phyloP scores from a whole-genome alignment of 2,329 filamentous ascomycete genomes.

The Hymenoscyphus occultus region DNA sequence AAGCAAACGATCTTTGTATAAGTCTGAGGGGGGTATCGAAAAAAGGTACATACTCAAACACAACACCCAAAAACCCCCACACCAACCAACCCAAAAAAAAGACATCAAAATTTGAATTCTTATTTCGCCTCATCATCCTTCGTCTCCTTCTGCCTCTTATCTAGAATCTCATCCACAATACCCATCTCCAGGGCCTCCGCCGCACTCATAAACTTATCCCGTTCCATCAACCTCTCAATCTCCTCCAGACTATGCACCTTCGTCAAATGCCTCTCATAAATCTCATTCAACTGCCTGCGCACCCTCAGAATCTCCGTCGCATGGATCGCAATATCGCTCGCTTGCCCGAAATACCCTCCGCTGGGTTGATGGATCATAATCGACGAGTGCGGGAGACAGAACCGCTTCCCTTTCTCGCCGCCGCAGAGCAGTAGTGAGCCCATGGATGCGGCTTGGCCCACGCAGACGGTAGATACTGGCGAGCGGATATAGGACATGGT shows the following conservation, averaged over 20 bases:
- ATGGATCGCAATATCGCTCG: conserved; percentile 89
- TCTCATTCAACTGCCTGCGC: conserved; percentile 80
- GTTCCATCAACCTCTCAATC: conserved; percentile 93
- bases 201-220: conserved; percentile 90
- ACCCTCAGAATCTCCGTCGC: conserved; percentile 93
- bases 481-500: conserved; percentile 97
- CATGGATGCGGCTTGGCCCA: conserved; percentile 95
- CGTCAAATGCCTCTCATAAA: conserved; percentile 84
- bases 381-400: conserved; percentile 84
- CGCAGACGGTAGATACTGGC: conserved; percentile 89
- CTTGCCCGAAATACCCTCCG: conserved; percentile 65
- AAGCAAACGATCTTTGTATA: neutral
- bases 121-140: conserved; percentile 7
- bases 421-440: conserved; percentile 84
- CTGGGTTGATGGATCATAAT: conserved; percentile 98
- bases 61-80: neutral
- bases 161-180: conserved; percentile 86
- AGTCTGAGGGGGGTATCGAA: neutral
- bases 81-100: neutral
- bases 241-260: conserved; percentile 76
- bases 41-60: neutral
- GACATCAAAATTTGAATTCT: neutral
- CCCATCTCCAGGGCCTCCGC: conserved; percentile 86
- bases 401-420: conserved; percentile 80
- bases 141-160: conserved; percentile 47